Evolutionary conservation across 73 alveolate species (phyloP).

Genomic region (Tetrahymena elliotti): DNA sequence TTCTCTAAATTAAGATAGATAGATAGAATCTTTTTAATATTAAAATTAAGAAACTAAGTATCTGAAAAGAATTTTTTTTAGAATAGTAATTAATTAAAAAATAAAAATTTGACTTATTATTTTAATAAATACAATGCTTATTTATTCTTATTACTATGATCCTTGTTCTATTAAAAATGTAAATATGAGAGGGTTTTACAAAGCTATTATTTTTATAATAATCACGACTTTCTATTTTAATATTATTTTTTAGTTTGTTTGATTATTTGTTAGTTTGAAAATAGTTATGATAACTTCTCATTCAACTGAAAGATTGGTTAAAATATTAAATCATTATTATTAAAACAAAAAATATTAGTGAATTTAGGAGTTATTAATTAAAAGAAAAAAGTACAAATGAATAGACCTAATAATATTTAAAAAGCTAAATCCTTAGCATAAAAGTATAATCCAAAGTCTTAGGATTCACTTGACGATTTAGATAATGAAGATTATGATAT

Average conservation of each 20-base stretch:
- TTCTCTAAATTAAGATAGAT: too few species aligned
- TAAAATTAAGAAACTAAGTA: too few species aligned
- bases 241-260: background rate
- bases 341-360: background rate
- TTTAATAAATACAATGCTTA: too few species aligned
- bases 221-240: background rate
- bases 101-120: too few species aligned
- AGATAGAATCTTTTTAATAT: too few species aligned
- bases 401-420: background rate
- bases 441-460: background rate
- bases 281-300: background rate
- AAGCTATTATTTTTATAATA: background rate
- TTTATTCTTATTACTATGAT: background rate
- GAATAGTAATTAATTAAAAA: too few species aligned
- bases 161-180: background rate
- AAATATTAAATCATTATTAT: background rate
- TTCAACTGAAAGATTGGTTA: background rate
- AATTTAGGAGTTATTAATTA: background rate
- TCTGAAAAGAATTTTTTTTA: too few species aligned
- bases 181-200: background rate
- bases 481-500: background rate
- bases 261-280: too few species aligned
- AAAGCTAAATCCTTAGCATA: background rate
- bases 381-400: background rate
- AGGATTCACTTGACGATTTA: background rate